Evolutionary conservation across 2,329 filamentous ascomycete species (phyloP), one percentile per base, ranked within the genome.

Genomic region (Talaromyces sp.): DNA sequence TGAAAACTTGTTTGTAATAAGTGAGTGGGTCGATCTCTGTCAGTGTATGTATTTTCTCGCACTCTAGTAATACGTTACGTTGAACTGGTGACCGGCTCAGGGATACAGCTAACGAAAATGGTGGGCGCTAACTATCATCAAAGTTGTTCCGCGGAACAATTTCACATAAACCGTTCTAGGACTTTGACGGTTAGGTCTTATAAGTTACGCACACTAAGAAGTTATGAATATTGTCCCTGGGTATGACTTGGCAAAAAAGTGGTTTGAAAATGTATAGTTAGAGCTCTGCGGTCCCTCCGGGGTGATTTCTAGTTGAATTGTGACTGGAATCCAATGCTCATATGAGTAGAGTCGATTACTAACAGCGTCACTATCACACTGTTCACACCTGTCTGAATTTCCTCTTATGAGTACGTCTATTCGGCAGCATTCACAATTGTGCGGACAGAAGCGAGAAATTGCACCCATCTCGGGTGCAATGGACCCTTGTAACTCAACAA

Each of bases 401-500:
- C 9, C 35, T 45, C 11, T 22, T 45, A 41, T 45, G n/a, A 13
- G 3, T 19, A 54, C 22, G 10, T 35, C 1, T 54, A 54, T 13
- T 31, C 31, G 7, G 15, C n/a, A 19, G 17, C 31, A 9, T 35
- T 54, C 31, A 54, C 31, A 27, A 54, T 35, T 22, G 50, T 54
- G 19, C 50, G 57, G 49, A 64, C 64, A 19, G 66, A 64, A 39
- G 66, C 57, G 22, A 69, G 63, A 22, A 69, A 69, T 3, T 67
- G 64, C 13, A 69, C 25, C 67, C 66, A 69, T 11, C 64, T 62
- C 0, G 68, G 66, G 49, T 69, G 67, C 6, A 69, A 43, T 13
- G 68, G 65, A 3, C 67, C 67, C 25, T 69, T 64, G 22, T 68
- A 69, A n/a, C 60, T 60, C n/a, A 66, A 67, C 1, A 68, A 22